These are phyloP conservation scores for Pugionium cornutum DNA, from an alignment of 345 rosid species.

Conservation along the genomic window DNA sequence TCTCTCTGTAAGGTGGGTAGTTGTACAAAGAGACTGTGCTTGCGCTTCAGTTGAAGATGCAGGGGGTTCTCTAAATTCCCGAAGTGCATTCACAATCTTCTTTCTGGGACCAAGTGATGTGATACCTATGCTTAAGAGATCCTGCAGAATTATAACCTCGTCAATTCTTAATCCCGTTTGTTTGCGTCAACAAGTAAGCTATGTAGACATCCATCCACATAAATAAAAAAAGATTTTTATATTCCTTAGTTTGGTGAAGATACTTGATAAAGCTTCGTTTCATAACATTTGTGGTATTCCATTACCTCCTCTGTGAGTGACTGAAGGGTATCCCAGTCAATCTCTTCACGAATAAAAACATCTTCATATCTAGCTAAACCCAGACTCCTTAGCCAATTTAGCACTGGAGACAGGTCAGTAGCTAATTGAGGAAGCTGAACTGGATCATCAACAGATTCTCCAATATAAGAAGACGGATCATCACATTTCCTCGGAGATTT, in stretches of 20 bases:
- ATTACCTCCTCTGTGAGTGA: conserved; percentile 88
- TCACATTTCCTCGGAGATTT: conserved; percentile 31
- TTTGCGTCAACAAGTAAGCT: conserved; percentile 10
- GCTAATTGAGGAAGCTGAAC: conserved; percentile 43
- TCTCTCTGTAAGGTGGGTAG: conserved; percentile 38
- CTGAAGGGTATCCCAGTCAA: conserved; percentile 80
- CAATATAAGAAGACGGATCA: conserved; percentile 26
- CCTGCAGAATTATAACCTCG: conserved; percentile 44
- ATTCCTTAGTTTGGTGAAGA: too few species aligned
- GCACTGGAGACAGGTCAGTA: conserved; percentile 63
- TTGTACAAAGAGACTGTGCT: conserved; percentile 33
- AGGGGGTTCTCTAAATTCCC: conserved; percentile 47
- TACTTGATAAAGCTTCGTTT: neutral
- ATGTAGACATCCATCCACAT: too few species aligned
- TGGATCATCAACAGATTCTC: conserved; percentile 43
- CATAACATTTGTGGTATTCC: neutral
- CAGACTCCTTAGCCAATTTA: conserved; percentile 58
- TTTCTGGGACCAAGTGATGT: conserved; percentile 92
- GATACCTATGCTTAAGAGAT: conserved; percentile 71
- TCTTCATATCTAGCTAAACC: conserved; percentile 72
- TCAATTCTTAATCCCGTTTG: neutral
- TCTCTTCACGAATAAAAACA: conserved; percentile 74
- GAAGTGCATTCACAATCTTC: conserved; percentile 78
- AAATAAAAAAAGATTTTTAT: too few species aligned
- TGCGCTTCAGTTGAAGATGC: conserved; percentile 34